Base-by-base conservation (phyloP, 139 green algal species). In the Pseudopediastrum boryanum region DNA sequence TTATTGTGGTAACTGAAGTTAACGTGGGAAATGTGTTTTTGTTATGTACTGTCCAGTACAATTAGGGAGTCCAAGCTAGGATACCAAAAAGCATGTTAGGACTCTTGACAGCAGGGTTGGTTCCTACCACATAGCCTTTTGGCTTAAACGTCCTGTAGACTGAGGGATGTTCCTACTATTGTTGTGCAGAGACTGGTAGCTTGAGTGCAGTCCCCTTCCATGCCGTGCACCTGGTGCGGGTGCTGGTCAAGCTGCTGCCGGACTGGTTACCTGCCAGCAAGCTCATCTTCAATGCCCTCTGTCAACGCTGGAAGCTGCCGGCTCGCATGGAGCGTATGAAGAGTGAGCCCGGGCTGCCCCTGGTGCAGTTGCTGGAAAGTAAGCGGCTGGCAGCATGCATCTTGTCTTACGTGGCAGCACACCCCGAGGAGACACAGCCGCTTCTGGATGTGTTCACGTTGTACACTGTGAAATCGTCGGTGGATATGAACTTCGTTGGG, bases 361-460 rank as follows among this genome's bases (percentile, higher is more conserved):
- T 51, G 25, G 23, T 33, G 29, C 77, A 93, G 83, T 67, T 94
- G 63, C 85, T 95, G 33, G 96, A 99, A 70, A 90, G 81, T 69
- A 93, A 95, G 82, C 84, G 91, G 50, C 81, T 99, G 43, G 91
- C 93, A 13, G 93, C 94, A 80, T 91, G 85, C 73, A 84, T 98
- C 7, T 50, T 99, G 41, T 86, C 74, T 59, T 94, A 94, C 81
- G 77, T 97, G 3, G 21, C 39, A 13, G 25, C 69, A 29, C 75
- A 96, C 80, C 87, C 86, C 36, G 41, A 83, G 5, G 81, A 94
- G 43, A 83, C 95, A n/a, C 68, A 72, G 21, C 61, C 87, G 5
- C 90, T 99, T 27, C 94, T 98, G 31, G 90, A 97, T 56, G 79
- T 99, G 63, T 87, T 99, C 51, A 65, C 65, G 8, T 81, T 94